Conservation (phyloP, 2,329 filamentous ascomycete genomes). For the Stachybotrys elegans region DNA sequence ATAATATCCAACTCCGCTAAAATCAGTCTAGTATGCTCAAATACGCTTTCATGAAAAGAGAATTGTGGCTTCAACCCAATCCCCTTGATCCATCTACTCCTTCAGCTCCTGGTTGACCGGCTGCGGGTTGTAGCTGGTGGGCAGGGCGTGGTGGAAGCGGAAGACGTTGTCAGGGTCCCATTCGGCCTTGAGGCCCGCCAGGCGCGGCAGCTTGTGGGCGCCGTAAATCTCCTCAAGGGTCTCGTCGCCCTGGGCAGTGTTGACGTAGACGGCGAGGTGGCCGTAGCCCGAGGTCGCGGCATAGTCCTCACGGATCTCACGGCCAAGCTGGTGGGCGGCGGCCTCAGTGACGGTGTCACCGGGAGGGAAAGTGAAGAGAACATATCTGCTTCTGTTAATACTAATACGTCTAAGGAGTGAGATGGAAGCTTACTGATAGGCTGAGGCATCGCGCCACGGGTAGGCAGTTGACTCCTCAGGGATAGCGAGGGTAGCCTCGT, state of each 20-base stretch:
- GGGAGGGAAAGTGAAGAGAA: neutral
- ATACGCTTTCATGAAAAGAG: too few relatives aligned
- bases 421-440: neutral
- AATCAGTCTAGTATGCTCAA: too few relatives aligned
- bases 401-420: neutral
- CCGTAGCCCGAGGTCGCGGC: neutral
- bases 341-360: neutral
- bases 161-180: conserved; percentile 3
- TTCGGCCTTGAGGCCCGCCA: neutral
- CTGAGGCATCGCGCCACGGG: neutral
- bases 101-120: too few relatives aligned
- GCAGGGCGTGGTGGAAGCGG: neutral
- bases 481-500: neutral
- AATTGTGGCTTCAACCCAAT: too few relatives aligned
- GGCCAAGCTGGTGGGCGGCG: neutral
- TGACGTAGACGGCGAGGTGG: neutral
- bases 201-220: neutral
- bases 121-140: neutral
- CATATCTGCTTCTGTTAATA: neutral
- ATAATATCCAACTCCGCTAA: too few relatives aligned
- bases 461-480: neutral
- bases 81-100: too few relatives aligned
- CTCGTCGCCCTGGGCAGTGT: neutral
- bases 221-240: neutral
- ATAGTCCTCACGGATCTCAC: neutral